These are phyloP conservation scores for Ammopiptanthus mongolicus DNA, from an alignment of 306 rosid genomes.

Conservation along the genomic window DNA sequence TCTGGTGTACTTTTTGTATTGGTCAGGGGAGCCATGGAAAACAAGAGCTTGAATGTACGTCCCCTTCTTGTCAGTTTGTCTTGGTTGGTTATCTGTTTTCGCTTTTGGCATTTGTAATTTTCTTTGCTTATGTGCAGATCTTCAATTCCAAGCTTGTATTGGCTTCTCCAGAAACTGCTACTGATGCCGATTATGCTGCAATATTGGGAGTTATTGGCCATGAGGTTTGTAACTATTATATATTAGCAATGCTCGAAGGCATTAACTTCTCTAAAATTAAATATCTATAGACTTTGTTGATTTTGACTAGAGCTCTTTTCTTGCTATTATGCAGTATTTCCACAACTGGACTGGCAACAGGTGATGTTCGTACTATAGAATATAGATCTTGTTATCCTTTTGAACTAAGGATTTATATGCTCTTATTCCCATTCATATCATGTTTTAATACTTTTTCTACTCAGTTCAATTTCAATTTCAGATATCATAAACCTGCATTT, in stretches of 20 bases:
- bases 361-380: constrained; percentile 32
- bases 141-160: constrained; percentile 92
- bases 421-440: constrained; percentile 5
- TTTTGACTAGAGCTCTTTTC: constrained; percentile 20
- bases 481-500: constrained; percentile 4
- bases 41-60: constrained; percentile 96
- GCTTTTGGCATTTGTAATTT: background rate
- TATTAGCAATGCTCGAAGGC: constrained; percentile 10
- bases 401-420: constrained; percentile 2
- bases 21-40: constrained; percentile 99
- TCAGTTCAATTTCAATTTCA: constrained; percentile 8
- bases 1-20: constrained; percentile 26
- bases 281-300: constrained; percentile 7
- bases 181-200: constrained; percentile 91
- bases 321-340: constrained; percentile 76
- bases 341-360: constrained; percentile 99
- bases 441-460: background rate
- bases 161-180: constrained; percentile 95
- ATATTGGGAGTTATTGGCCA: constrained; percentile 98
- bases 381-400: constrained; percentile 6
- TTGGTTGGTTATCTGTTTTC: background rate
- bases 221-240: constrained; percentile 62
- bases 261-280: constrained; percentile 2
- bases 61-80: constrained; percentile 19
- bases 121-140: constrained; percentile 45